phyloP scores from a whole-genome alignment of 345 rosid genomes.

The Hypericum perforatum region DNA sequence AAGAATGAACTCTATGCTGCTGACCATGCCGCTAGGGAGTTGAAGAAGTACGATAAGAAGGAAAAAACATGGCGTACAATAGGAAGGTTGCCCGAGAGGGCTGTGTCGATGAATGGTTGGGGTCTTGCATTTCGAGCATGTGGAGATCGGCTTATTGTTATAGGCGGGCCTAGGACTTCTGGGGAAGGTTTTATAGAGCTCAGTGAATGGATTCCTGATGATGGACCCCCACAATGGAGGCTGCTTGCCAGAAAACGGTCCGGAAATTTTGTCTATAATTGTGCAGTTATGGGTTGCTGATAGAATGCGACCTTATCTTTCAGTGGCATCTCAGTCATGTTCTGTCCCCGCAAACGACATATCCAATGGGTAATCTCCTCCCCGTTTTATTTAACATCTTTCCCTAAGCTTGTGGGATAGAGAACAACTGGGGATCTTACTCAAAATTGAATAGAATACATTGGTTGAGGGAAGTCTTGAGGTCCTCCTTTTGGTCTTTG shows the following conservation, averaged over 20 bases:
- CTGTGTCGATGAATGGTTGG: slow-evolving; percentile 64
- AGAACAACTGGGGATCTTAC: slow-evolving; percentile 42
- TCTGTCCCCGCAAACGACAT: slow-evolving; percentile 16
- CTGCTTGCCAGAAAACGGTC: slow-evolving; percentile 16
- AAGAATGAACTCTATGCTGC: slow-evolving; percentile 67
- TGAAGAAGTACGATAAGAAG: slow-evolving; percentile 49
- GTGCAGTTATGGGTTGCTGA: slow-evolving; percentile 29
- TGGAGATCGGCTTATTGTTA: slow-evolving; percentile 50
- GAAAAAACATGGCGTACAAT: slow-evolving; percentile 37
- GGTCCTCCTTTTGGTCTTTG: slow-evolving; percentile 5
- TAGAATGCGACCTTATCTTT: slow-evolving; percentile 20
- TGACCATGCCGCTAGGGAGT: slow-evolving; percentile 39
- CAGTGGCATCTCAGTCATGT: slow-evolving; percentile 21
- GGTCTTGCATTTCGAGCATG: slow-evolving; percentile 77
- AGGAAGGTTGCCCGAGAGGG: slow-evolving; percentile 50
- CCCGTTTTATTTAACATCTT: slow-evolving; percentile 21
- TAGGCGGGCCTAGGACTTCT: slow-evolving; percentile 45
- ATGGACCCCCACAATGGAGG: slow-evolving; percentile 15
- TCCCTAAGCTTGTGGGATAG: slow-evolving; percentile 29
- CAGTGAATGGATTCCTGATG: slow-evolving; percentile 47
- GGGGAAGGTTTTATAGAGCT: slow-evolving; percentile 54
- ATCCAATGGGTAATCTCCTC: slow-evolving; percentile 45
- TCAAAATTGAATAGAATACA: slow-evolving; percentile 44
- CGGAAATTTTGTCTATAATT: slow-evolving; percentile 21
- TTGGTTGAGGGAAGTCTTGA: slow-evolving; percentile 32